Percentiles rank a stretch among this genome's conserved stretches.
phyloP scores from a whole-genome alignment of 306 rosid genomes.

The Lagenaria siceraria region DNA sequence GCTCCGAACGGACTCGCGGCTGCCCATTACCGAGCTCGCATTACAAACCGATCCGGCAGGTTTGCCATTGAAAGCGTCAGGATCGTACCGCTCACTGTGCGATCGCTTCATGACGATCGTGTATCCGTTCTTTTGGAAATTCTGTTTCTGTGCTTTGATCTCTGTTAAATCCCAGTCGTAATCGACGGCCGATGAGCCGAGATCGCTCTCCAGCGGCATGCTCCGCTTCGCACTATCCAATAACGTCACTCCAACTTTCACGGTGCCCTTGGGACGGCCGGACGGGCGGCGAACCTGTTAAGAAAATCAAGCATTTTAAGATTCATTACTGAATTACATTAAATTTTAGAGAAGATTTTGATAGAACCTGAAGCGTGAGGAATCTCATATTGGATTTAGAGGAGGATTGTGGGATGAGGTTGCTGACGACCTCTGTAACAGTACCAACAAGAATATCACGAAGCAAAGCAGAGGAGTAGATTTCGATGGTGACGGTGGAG shows the following conservation, averaged over 20 bases:
- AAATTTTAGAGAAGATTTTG: background rate
- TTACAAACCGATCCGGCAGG: constrained; percentile 6
- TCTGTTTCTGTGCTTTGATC: constrained; percentile 3
- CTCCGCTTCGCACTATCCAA: constrained; percentile 47
- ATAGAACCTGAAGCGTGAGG: constrained; percentile 41
- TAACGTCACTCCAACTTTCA: constrained; percentile 40
- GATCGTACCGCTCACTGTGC: constrained; percentile 16
- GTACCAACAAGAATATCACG: constrained; percentile 46
- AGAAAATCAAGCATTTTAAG: background rate
- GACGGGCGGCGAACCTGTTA: constrained; percentile 45
- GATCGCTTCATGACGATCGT: constrained; percentile 11
- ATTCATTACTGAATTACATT: background rate
- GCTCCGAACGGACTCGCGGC: background rate
- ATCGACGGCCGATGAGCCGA: constrained; percentile 35
- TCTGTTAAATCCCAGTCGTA: constrained; percentile 20
- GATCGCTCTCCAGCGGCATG: constrained; percentile 57
- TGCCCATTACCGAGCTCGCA: background rate
- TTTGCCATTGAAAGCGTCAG: background rate
- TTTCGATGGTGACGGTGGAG: constrained; percentile 42
- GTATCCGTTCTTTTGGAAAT: background rate
- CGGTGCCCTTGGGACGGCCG: constrained; percentile 61
- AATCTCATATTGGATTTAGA: constrained; percentile 20
- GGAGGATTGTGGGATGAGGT: constrained; percentile 28
- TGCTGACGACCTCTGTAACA: constrained; percentile 26
- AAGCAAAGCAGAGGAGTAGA: constrained; percentile 37